Conservation (phyloP, 164 flowering plant genomes). For the Chloranthus sessilifolius region DNA sequence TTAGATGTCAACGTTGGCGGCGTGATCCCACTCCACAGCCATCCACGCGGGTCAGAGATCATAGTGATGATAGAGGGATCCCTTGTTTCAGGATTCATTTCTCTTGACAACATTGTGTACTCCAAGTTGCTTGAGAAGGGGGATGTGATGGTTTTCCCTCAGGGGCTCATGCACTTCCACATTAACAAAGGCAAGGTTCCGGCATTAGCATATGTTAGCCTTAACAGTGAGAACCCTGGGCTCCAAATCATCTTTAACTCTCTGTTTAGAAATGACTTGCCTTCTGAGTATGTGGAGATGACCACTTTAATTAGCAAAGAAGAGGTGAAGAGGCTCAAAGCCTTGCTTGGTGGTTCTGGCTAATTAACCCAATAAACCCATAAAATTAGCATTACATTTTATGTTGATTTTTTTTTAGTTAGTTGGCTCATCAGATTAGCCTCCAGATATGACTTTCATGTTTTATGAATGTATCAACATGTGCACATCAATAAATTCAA, state of each 20-base stretch:
- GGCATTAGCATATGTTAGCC: constrained; percentile 23
- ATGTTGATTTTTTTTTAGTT: too few relatives aligned
- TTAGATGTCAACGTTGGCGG: constrained; percentile 33
- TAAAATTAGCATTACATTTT: too few relatives aligned
- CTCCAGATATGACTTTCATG: too few relatives aligned
- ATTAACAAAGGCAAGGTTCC: constrained; percentile 19
- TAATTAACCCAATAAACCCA: too few relatives aligned
- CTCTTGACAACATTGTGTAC: constrained; percentile 28
- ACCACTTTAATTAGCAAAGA: constrained; percentile 36
- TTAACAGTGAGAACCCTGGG: constrained; percentile 40
- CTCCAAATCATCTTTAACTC: constrained; percentile 36
- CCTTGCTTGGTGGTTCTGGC: too few relatives aligned
- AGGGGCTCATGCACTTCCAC: constrained; percentile 47
- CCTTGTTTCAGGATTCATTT: constrained; percentile 33
- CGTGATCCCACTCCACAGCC: constrained; percentile 46
- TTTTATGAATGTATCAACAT: too few relatives aligned
- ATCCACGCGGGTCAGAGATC: constrained; percentile 36
- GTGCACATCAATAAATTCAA: too few relatives aligned
- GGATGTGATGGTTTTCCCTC: constrained; percentile 42
- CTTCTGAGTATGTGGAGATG: constrained; percentile 20
- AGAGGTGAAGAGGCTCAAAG: constrained; percentile 37
- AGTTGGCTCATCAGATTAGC: too few relatives aligned
- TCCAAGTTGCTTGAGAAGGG: constrained; percentile 27
- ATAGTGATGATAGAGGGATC: constrained; percentile 29
- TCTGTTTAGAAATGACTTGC: constrained; percentile 30